Percentiles rank a stretch among this genome's conserved stretches.
phyloP scores from a whole-genome alignment of 352 stramenopile species.

The Globisporangium carolinianum region DNA sequence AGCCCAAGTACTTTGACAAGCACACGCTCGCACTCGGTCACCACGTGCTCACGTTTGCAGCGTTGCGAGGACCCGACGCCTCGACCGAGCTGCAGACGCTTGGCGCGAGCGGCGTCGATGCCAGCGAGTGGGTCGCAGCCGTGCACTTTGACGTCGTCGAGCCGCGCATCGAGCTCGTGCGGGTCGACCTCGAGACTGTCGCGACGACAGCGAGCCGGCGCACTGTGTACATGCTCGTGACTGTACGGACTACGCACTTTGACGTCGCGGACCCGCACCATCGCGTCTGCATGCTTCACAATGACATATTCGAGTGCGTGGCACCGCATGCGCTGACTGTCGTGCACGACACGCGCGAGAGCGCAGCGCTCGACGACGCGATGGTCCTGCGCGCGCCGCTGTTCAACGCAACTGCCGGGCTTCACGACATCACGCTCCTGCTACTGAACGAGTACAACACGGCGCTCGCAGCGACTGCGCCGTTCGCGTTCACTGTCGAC shows the following conservation, averaged over 20 bases:
- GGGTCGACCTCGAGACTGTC: constrained; percentile 9
- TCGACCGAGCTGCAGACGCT: background rate
- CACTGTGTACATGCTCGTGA: constrained; percentile 13
- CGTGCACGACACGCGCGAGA: constrained; percentile 10
- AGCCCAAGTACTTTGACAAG: constrained; percentile 27
- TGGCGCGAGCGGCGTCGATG: background rate
- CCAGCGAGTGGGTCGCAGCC: constrained; percentile 25
- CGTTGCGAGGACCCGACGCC: background rate
- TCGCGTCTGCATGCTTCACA: constrained; percentile 36
- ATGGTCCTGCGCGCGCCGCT: constrained; percentile 28
- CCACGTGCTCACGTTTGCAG: constrained; percentile 36
- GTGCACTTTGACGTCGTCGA: constrained; percentile 30
- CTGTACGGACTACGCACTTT: constrained; percentile 35
- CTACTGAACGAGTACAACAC: constrained; percentile 47
- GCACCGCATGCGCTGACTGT: constrained; percentile 17
- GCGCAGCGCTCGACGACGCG: constrained; percentile 11
- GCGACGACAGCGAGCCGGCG: background rate
- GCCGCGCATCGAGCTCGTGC: constrained; percentile 23
- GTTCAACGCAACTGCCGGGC: constrained; percentile 18
- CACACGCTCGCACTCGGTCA: constrained; percentile 18
- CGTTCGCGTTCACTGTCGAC: constrained; percentile 15
- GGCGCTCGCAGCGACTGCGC: constrained; percentile 15
- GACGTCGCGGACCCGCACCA: constrained; percentile 27
- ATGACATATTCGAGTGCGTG: constrained; percentile 41
- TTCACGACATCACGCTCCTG: constrained; percentile 29